phyloP scores from a whole-genome alignment of 495 filamentous ascomycete genomes.

The Astrothelium macrocarpum region DNA sequence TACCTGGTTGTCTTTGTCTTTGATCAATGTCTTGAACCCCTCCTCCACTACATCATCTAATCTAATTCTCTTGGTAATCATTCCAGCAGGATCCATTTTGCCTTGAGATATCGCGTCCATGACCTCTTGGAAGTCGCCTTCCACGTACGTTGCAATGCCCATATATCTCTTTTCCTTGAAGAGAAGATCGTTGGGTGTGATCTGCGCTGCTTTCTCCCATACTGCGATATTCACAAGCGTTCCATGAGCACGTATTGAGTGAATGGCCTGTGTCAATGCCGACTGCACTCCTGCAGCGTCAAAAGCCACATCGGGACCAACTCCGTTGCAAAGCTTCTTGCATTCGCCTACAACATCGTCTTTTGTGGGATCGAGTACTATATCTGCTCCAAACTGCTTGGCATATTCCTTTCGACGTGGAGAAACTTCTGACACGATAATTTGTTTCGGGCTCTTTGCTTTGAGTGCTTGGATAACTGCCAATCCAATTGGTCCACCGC shows the following conservation, averaged over 20 bases:
- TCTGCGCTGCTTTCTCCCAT: slow-evolving; percentile 45
- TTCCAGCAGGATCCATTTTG: slow-evolving; percentile 41
- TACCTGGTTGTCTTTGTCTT: slow-evolving; percentile 49
- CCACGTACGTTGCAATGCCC: slow-evolving; percentile 46
- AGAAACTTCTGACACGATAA: slow-evolving; percentile 49
- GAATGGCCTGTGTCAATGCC: slow-evolving; percentile 42
- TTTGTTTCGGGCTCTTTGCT: slow-evolving; percentile 39
- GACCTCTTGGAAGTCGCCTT: slow-evolving; percentile 46
- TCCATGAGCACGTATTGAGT: slow-evolving; percentile 41
- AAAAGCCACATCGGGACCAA: slow-evolving; percentile 47
- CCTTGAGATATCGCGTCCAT: slow-evolving; percentile 45
- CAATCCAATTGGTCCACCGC: slow-evolving; percentile 56
- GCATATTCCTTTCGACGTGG: slow-evolving; percentile 41
- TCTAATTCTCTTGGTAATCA: slow-evolving; percentile 49
- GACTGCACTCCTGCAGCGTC: slow-evolving; percentile 49
- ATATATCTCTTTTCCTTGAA: slow-evolving; percentile 49
- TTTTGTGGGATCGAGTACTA: slow-evolving; percentile 46
- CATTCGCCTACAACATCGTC: slow-evolving; percentile 41
- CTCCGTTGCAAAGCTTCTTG: slow-evolving; percentile 37
- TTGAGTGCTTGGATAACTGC: slow-evolving; percentile 48
- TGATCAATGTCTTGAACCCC: slow-evolving; percentile 46
- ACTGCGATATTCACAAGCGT: slow-evolving; percentile 54
- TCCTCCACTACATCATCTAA: slow-evolving; percentile 48
- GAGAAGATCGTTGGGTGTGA: slow-evolving; percentile 44
- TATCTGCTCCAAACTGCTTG: slow-evolving; percentile 43